phyloP scores from a whole-genome alignment of 345 rosid genomes.

The Citropsis articulata region DNA sequence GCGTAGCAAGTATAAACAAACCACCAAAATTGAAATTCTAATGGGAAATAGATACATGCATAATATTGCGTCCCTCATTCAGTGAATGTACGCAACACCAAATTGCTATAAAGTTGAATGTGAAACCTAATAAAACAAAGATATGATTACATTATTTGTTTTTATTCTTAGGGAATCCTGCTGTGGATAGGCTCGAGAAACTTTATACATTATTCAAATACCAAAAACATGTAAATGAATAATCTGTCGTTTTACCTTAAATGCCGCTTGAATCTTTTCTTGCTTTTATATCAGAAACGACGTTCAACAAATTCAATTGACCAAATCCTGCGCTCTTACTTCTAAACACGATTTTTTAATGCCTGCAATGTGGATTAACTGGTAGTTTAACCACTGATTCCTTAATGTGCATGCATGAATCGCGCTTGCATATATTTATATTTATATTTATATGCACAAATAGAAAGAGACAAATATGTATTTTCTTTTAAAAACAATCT shows the following conservation, averaged over 20 bases:
- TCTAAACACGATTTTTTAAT: no score
- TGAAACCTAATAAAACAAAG: neutral
- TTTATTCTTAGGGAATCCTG: neutral
- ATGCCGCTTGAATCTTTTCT: neutral
- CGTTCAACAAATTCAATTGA: conserved; percentile 11
- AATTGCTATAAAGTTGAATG: neutral
- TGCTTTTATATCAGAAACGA: neutral
- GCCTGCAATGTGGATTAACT: no score
- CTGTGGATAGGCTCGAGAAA: neutral
- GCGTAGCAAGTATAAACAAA: neutral
- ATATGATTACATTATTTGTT: neutral
- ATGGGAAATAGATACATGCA: neutral
- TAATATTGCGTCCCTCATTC: neutral
- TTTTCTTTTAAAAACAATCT: neutral
- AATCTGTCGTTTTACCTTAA: neutral
- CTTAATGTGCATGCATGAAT: neutral
- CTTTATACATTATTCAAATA: neutral
- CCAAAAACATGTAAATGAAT: neutral
- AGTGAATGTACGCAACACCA: conserved; percentile 5
- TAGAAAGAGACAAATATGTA: no score
- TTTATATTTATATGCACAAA: no score
- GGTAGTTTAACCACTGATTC: neutral
- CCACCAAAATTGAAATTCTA: neutral
- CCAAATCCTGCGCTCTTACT: neutral
- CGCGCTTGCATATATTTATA: neutral